Evolutionary conservation across 2,329 filamentous ascomycete genomes (phyloP).

Genomic region (Rugonectria rugulosa): DNA sequence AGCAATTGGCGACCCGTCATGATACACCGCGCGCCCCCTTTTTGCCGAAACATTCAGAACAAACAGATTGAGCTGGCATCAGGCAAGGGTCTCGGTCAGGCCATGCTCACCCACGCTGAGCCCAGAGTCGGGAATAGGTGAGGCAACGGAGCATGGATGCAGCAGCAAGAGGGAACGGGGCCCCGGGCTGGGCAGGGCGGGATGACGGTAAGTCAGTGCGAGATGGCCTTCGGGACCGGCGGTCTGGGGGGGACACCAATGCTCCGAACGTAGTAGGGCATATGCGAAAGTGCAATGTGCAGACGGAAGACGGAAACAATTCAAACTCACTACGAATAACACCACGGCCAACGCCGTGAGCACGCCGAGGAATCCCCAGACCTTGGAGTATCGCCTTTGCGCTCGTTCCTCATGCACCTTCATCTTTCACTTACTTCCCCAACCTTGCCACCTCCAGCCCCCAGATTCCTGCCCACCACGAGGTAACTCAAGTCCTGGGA

Average conservation of each 20-base stretch:
- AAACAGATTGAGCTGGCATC: slow-evolving; percentile 7
- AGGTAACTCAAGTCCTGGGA: background rate
- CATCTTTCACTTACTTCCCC: slow-evolving; percentile 5
- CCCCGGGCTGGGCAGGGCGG: slow-evolving; percentile 23
- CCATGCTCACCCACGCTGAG: slow-evolving; percentile 32
- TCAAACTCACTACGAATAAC: slow-evolving; percentile 35
- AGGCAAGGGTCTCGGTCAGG: slow-evolving; percentile 30
- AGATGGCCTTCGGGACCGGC: slow-evolving; percentile 19
- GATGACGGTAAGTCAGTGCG: slow-evolving; percentile 29
- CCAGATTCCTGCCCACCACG: slow-evolving; percentile 14
- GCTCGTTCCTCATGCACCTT: slow-evolving; percentile 18
- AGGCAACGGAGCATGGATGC: slow-evolving; percentile 27
- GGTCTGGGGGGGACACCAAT: slow-evolving; percentile 26
- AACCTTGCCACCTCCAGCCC: slow-evolving; percentile 11
- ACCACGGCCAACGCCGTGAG: slow-evolving; percentile 26
- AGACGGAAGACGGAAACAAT: background rate
- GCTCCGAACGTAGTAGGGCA: background rate
- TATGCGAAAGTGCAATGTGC: too few relatives aligned
- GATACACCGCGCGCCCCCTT: background rate
- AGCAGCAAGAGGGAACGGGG: slow-evolving; percentile 14
- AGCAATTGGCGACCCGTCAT: background rate
- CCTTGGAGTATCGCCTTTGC: slow-evolving; percentile 23
- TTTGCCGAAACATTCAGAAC: slow-evolving; percentile 6
- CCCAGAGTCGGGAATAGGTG: slow-evolving; percentile 29
- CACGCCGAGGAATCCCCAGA: slow-evolving; percentile 19